These are phyloP conservation scores for Puccinellia tenuiflora DNA, from an alignment of 176 grass and related monocot genomes.

Conservation along the genomic window DNA sequence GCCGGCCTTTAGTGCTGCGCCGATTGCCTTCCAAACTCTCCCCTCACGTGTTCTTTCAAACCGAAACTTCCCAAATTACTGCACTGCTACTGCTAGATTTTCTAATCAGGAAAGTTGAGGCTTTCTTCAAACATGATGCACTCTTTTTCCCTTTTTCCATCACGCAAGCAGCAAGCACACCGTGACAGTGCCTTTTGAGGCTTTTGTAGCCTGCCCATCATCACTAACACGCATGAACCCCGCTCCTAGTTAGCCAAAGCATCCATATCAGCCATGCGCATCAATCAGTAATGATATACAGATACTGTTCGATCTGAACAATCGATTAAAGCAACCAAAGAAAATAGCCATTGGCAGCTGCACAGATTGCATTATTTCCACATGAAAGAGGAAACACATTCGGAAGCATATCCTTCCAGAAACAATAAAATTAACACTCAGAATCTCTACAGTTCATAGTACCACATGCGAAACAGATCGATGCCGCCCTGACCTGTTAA, in stretches of 20 bases:
- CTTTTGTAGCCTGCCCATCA: neutral
- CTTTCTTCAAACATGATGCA: slow-evolving; percentile 4
- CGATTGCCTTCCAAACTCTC: too few species aligned
- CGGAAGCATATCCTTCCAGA: neutral
- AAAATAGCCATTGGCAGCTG: neutral
- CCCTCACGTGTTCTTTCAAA: too few species aligned
- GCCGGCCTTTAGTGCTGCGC: too few species aligned
- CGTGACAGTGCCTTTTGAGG: neutral
- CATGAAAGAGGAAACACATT: neutral
- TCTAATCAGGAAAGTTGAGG: too few species aligned
- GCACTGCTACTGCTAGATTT: too few species aligned
- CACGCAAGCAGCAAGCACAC: neutral
- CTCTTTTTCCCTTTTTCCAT: neutral
- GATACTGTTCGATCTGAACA: neutral
- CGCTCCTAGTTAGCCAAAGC: neutral
- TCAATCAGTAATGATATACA: neutral
- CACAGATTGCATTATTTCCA: neutral
- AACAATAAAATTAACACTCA: neutral
- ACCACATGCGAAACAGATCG: neutral
- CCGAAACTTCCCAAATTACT: too few species aligned
- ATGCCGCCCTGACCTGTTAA: neutral
- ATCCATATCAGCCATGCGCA: too few species aligned
- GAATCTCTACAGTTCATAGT: neutral
- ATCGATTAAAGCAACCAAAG: neutral
- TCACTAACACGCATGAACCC: neutral